phyloP scores from a whole-genome alignment of 202 grass and related monocot genomes.

The Digitaria exilis region DNA sequence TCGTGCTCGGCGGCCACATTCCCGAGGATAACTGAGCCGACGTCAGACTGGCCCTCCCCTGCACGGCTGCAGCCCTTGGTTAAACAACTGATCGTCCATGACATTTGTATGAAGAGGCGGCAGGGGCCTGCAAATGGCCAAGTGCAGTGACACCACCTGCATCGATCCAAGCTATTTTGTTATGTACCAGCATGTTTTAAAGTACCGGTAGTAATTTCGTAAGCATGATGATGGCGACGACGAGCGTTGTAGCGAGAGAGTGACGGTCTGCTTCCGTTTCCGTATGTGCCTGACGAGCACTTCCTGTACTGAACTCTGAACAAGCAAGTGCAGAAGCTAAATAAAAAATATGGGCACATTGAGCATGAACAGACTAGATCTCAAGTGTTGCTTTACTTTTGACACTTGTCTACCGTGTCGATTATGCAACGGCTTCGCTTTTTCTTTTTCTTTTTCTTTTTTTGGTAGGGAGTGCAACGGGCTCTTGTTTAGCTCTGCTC shows the following conservation, averaged over 20 bases:
- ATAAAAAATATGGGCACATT: no score
- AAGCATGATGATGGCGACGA: no score
- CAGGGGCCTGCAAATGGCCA: neutral
- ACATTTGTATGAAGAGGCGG: neutral
- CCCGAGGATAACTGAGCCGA: constrained; percentile 37
- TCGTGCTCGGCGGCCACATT: constrained; percentile 23
- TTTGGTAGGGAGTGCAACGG: no score
- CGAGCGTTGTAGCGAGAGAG: neutral
- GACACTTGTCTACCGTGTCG: no score
- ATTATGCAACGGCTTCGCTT: no score
- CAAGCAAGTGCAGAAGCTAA: no score
- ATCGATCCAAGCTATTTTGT: neutral
- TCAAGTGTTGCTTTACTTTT: no score
- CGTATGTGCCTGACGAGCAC: no score
- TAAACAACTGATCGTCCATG: neutral
- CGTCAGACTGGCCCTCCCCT: neutral
- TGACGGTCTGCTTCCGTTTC: neutral
- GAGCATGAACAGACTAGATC: no score
- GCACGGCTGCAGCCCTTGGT: neutral
- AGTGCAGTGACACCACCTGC: neutral
- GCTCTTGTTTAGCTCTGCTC: neutral
- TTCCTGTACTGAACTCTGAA: neutral
- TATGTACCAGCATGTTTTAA: no score
- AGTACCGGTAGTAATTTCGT: neutral
- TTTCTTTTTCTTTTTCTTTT: no score